phyloP scores from a whole-genome alignment of 192 early-diverging fungal species.

The Entomortierella parvispora region DNA sequence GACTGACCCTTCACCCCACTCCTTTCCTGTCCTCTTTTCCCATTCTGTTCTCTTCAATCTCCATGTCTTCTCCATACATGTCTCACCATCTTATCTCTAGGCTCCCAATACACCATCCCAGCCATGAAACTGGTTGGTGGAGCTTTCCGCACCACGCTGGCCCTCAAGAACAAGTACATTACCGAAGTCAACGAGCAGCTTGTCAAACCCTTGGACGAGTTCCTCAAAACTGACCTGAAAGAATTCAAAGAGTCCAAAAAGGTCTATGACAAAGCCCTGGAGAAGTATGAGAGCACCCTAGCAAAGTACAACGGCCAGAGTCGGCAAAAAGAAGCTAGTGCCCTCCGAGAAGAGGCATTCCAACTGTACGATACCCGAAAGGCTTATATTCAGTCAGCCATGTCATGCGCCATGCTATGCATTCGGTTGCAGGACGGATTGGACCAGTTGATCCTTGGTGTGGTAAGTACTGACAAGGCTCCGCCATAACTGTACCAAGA shows the following conservation, averaged over 20 bases:
- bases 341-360: conserved; percentile 76
- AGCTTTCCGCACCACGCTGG: conserved; percentile 57
- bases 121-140: conserved; percentile 55
- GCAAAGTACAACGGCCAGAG: conserved; percentile 66
- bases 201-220: conserved; percentile 64
- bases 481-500: not conserved
- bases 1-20: not conserved
- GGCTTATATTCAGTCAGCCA: conserved; percentile 63
- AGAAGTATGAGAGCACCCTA: conserved; percentile 73
- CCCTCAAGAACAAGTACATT: conserved; percentile 61
- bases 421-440: conserved; percentile 65
- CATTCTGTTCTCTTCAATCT: not conserved
- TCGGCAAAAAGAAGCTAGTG: conserved; percentile 72
- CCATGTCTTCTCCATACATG: not conserved
- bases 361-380: conserved; percentile 74
- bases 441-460: conserved; percentile 61
- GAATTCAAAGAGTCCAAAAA: conserved; percentile 68
- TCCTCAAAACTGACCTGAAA: conserved; percentile 69
- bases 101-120: conserved; percentile 53
- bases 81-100: not conserved
- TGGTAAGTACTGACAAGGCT: conserved; percentile 28
- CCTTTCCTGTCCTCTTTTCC: not conserved
- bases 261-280: conserved; percentile 54
- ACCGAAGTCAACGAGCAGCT: conserved; percentile 69
- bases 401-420: conserved; percentile 65